These are phyloP conservation scores for Arxiozyma slooffiae DNA, from an alignment of 1,139 yeast genomes.

Conservation along the genomic window DNA sequence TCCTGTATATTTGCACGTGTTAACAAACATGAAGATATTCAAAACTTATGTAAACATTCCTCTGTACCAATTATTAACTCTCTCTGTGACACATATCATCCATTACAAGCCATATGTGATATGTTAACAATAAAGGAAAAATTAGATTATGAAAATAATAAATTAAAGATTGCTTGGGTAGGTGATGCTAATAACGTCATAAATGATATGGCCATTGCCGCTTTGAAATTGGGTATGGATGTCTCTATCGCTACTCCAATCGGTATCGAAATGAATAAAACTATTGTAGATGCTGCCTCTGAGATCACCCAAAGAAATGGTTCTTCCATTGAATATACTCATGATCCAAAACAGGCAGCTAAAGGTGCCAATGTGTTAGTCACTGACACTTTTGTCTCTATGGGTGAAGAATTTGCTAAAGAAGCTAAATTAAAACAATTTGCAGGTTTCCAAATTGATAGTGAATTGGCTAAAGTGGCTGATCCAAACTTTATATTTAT, in stretches of 20 bases:
- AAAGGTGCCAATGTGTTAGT: conserved; percentile 70
- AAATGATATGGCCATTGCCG: conserved; percentile 87
- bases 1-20: conserved; percentile 95
- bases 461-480: conserved; percentile 52
- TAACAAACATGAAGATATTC: conserved; percentile 71
- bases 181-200: conserved; percentile 96
- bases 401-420: conserved; percentile 91
- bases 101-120: conserved; percentile 91
- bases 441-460: conserved; percentile 73
- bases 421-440: conserved; percentile 65
- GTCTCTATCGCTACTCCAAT: conserved; percentile 78
- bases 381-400: conserved; percentile 96
- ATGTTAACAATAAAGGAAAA: conserved; percentile 74
- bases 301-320: conserved; percentile 45
- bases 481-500: conserved; percentile 72
- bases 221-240: conserved; percentile 73
- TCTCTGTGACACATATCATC: conserved; percentile 85
- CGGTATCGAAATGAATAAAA: conserved; percentile 54
- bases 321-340: conserved; percentile 50
- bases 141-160: conserved; percentile 37
- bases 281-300: conserved; percentile 48
- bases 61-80: conserved; percentile 88
- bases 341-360: conserved; percentile 67
- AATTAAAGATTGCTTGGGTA: conserved; percentile 80
- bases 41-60: conserved; percentile 63